Evolutionary conservation across 768 basidiomycete species (phyloP).

Genomic region (Asterophora parasitica): DNA sequence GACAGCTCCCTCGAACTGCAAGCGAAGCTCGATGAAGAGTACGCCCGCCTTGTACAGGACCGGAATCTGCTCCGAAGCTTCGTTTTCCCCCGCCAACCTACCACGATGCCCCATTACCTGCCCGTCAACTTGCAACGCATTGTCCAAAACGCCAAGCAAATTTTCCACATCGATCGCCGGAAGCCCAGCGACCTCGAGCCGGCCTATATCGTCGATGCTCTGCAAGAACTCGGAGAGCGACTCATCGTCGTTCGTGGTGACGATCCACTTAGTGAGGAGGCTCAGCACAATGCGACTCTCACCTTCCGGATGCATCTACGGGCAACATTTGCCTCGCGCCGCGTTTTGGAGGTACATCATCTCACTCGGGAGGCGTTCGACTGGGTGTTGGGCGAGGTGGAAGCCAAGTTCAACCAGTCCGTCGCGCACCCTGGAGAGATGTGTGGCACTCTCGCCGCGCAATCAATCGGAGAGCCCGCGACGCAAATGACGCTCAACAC

Average conservation of each 20-base stretch:
- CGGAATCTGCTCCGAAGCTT: slow-evolving; percentile 74
- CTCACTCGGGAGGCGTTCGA: slow-evolving; percentile 93
- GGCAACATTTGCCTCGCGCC: slow-evolving; percentile 80
- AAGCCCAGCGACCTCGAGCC: slow-evolving; percentile 93
- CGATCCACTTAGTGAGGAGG: slow-evolving; percentile 67
- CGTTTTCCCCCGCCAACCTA: slow-evolving; percentile 76
- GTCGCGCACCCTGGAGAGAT: slow-evolving; percentile 94
- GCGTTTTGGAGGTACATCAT: slow-evolving; percentile 84
- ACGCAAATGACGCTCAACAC: slow-evolving; percentile 99
- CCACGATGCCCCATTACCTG: slow-evolving; percentile 73
- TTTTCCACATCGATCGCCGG: slow-evolving; percentile 94
- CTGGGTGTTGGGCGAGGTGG: slow-evolving; percentile 96
- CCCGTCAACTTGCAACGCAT: slow-evolving; percentile 96
- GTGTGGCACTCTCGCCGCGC: slow-evolving; percentile 97
- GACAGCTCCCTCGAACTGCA: slow-evolving; percentile 83
- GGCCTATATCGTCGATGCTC: slow-evolving; percentile 74
- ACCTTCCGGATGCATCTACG: slow-evolving; percentile 93
- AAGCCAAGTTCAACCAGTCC: slow-evolving; percentile 93
- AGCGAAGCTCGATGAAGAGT: slow-evolving; percentile 70
- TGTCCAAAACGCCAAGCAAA: slow-evolving; percentile 91
- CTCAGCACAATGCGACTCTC: slow-evolving; percentile 85
- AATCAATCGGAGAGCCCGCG: slow-evolving; percentile 98
- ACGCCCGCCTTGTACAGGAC: slow-evolving; percentile 61
- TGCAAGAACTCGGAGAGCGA: slow-evolving; percentile 68
- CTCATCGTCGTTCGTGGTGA: slow-evolving; percentile 87